Conservation (phyloP, 805 yeast species). For the Alloascoidea africana region DNA sequence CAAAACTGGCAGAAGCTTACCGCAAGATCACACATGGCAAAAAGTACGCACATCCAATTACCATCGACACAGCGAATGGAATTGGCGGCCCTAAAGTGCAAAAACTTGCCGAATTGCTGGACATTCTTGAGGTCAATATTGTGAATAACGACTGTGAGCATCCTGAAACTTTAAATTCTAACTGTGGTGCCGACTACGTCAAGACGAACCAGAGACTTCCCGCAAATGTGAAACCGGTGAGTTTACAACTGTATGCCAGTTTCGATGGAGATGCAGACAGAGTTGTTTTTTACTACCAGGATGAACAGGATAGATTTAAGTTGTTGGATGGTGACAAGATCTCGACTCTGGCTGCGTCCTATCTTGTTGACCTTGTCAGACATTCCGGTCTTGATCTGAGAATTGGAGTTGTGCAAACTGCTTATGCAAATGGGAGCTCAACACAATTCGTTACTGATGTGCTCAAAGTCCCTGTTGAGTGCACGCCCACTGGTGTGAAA, state of each 20-base stretch:
- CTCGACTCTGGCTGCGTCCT: slow-evolving; percentile 67
- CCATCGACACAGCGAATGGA: slow-evolving; percentile 93
- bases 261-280: slow-evolving; percentile 98
- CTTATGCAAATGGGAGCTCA: slow-evolving; percentile 92
- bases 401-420: slow-evolving; percentile 90
- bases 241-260: slow-evolving; percentile 50
- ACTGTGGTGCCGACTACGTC: slow-evolving; percentile 93
- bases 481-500: slow-evolving; percentile 94
- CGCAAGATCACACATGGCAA: slow-evolving; percentile 22
- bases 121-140: slow-evolving; percentile 21
- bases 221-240: slow-evolving; percentile 29
- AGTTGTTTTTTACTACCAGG: slow-evolving; percentile 51
- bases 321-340: slow-evolving; percentile 86
- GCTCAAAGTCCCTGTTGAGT: slow-evolving; percentile 62
- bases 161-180: slow-evolving; percentile 50
- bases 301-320: slow-evolving; percentile 17
- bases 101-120: slow-evolving; percentile 29
- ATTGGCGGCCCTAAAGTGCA: slow-evolving; percentile 73
- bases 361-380: slow-evolving; percentile 31
- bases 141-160: slow-evolving; percentile 38
- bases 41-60: slow-evolving; percentile 22
- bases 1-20: slow-evolving; percentile 42
- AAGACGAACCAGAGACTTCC: slow-evolving; percentile 82
- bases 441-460: slow-evolving; percentile 50
- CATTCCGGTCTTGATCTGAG: slow-evolving; percentile 23